A percentile compares a stretch with the other conserved stretches of the same genome.
phyloP scores from a whole-genome alignment of 345 rosid species.

The Eucalyptus tenuipes region DNA sequence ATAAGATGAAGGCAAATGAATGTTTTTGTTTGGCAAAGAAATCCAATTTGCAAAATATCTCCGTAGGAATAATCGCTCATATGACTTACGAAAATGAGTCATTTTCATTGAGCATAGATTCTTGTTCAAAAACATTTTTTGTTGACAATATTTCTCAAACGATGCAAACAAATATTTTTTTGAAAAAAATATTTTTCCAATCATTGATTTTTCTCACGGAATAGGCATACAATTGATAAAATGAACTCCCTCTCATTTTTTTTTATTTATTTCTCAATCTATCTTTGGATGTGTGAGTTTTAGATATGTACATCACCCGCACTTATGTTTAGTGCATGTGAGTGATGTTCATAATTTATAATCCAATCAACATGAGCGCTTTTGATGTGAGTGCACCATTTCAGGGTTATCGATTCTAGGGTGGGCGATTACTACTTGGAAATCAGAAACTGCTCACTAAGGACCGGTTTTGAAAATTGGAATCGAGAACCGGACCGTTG shows the following conservation, averaged over 20 bases:
- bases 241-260: neutral
- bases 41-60: neutral
- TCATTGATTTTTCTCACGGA: neutral
- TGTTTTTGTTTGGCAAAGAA: neutral
- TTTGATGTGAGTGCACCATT: neutral
- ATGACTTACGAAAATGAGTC: neutral
- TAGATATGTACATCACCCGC: neutral
- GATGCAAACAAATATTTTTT: neutral
- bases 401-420: rapidly evolving
- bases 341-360: neutral
- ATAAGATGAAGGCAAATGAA: neutral
- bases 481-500: rapidly evolving
- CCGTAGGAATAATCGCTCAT: too few species aligned
- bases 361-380: neutral
- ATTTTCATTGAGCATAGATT: neutral
- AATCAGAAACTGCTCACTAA: rapidly evolving
- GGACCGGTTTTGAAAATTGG: rapidly evolving
- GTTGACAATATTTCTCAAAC: neutral
- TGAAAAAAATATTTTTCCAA: neutral
- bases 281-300: neutral
- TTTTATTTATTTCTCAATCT: neutral
- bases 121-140: neutral
- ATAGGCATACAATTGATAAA: neutral
- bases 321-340: too few species aligned
- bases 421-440: too few species aligned